Percentiles rank a stretch among this genome's conserved stretches.
Evolutionary conservation across 495 filamentous ascomycete genomes (phyloP).

Genomic region (Glonium stellatum): DNA sequence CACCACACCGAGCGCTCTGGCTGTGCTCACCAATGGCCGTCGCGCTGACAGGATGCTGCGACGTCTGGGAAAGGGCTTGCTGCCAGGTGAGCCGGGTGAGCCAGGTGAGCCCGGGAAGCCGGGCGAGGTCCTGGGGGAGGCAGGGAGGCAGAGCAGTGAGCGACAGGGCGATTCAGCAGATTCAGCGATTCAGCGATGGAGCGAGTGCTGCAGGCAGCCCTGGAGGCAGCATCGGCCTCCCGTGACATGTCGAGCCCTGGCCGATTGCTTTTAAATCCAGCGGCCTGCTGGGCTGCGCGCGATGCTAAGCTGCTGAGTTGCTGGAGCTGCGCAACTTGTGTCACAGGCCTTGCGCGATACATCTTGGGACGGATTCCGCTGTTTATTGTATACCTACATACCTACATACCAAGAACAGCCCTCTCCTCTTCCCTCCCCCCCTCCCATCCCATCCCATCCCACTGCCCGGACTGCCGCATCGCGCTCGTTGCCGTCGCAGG

Average conservation of each 20-base stretch:
- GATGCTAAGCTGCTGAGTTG: neutral
- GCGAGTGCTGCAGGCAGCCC: constrained; percentile 1
- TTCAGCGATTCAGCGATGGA: no score
- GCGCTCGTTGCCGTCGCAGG: neutral
- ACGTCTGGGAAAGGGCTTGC: neutral
- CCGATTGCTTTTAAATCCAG: no score
- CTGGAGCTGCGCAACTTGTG: no score
- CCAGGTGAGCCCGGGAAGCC: neutral
- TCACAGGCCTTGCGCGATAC: constrained; percentile 1
- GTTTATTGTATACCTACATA: no score
- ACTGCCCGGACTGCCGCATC: neutral
- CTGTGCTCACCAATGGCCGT: neutral
- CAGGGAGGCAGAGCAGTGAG: no score
- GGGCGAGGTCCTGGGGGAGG: no score
- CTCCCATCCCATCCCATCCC: neutral
- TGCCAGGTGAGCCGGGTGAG: neutral
- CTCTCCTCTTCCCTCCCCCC: neutral
- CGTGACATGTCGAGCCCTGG: neutral
- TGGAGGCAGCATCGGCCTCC: neutral
- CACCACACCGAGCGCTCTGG: constrained; percentile 4
- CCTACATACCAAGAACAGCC: no score
- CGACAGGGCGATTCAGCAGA: no score
- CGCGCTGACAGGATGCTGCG: neutral
- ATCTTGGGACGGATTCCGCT: neutral
- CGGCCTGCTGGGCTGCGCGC: no score